A percentile compares a stretch with the other conserved stretches of the same genome.
phyloP scores from a whole-genome alignment of 2,329 filamentous ascomycete species.

The Emmonsia crescens region DNA sequence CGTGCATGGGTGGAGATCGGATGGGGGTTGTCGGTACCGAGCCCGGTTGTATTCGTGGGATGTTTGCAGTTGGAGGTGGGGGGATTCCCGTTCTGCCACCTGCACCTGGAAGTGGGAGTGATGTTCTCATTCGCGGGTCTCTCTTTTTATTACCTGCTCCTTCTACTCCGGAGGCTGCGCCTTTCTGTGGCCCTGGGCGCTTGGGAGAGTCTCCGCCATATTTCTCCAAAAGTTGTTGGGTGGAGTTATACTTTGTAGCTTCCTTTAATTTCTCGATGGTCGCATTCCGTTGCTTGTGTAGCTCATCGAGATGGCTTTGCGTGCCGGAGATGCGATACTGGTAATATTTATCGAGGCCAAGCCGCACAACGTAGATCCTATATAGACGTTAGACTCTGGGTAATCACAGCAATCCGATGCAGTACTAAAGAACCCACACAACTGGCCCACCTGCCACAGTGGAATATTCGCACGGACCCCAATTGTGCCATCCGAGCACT shows the following conservation, averaged over 20 bases:
- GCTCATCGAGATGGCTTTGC: slow-evolving; percentile 57
- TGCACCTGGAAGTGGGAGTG: slow-evolving; percentile 17
- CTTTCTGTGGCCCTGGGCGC: slow-evolving; percentile 19
- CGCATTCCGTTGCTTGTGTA: slow-evolving; percentile 67
- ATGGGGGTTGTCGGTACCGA: slow-evolving; percentile 13
- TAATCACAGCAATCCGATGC: not conserved
- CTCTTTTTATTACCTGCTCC: slow-evolving; percentile 17
- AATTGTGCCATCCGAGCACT: slow-evolving; percentile 72
- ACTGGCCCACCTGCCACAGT: slow-evolving; percentile 68
- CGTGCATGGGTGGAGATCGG: slow-evolving; percentile 19
- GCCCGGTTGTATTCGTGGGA: slow-evolving; percentile 27
- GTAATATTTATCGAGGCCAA: slow-evolving; percentile 58
- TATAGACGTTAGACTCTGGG: slow-evolving; percentile 11
- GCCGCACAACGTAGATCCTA: slow-evolving; percentile 71
- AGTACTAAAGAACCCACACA: slow-evolving; percentile 43
- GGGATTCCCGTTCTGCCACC: slow-evolving; percentile 42
- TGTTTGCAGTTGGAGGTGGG: slow-evolving; percentile 57
- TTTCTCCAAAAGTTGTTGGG: slow-evolving; percentile 83
- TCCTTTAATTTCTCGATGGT: slow-evolving; percentile 93
- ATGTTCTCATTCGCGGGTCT: slow-evolving; percentile 17
- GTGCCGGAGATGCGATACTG: slow-evolving; percentile 67
- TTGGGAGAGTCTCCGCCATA: slow-evolving; percentile 61
- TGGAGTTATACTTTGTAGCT: slow-evolving; percentile 93
- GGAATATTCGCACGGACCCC: slow-evolving; percentile 66
- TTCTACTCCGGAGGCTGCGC: slow-evolving; percentile 10